Evolutionary conservation across 345 rosid species (phyloP).

Genomic region (Mercurialis annua): DNA sequence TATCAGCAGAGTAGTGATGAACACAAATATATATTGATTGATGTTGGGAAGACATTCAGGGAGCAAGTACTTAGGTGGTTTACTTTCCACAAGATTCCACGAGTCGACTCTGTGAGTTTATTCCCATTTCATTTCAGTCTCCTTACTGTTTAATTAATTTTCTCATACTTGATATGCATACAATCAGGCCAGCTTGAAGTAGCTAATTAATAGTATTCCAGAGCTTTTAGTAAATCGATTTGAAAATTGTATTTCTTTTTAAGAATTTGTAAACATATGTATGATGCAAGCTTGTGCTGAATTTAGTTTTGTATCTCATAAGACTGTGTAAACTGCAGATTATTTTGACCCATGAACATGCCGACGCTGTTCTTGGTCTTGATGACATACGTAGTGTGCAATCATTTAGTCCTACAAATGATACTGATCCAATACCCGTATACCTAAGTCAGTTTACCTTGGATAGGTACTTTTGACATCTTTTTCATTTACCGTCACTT

Average conservation of each 20-base stretch:
- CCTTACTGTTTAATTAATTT: background rate
- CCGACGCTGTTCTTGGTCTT: constrained; percentile 96
- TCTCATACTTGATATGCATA: background rate
- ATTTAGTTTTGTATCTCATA: background rate
- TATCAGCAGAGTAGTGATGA: constrained; percentile 44
- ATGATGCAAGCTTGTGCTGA: background rate
- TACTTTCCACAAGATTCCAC: constrained; percentile 81
- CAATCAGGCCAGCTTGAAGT: too few species aligned
- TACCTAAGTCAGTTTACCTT: constrained; percentile 42
- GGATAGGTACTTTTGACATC: constrained; percentile 57
- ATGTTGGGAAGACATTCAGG: constrained; percentile 93
- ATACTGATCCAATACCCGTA: constrained; percentile 75
- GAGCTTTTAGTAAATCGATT: too few species aligned
- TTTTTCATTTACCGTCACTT: background rate
- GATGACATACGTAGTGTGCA: constrained; percentile 89
- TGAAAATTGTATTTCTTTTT: too few species aligned
- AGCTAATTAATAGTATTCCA: too few species aligned
- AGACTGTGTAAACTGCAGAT: constrained; percentile 52
- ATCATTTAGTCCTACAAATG: constrained; percentile 73
- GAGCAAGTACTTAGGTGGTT: constrained; percentile 98
- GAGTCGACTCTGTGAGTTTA: constrained; percentile 74
- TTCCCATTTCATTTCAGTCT: background rate
- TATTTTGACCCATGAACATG: constrained; percentile 97
- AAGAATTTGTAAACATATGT: background rate
- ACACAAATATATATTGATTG: constrained; percentile 73